Base-by-base conservation (phyloP, 2,329 filamentous ascomycete genomes). In the Aspergillus tamarii region DNA sequence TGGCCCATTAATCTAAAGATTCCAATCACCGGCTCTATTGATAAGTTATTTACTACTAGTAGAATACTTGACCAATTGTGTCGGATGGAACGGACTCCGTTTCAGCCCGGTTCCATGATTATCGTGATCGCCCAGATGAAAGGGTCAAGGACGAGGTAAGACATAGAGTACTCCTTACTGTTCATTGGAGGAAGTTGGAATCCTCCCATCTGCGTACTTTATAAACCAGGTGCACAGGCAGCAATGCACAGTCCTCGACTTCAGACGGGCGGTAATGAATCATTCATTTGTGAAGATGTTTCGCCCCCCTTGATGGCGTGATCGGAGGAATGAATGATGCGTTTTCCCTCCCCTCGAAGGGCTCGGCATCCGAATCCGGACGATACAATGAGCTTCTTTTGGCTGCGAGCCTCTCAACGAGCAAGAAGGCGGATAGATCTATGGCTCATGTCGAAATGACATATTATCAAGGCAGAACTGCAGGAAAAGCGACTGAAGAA, bases 271-370 rank as follows among this genome's bases (percentile, higher is more conserved):
- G 28, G 9, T 36, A 21, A 21, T 54, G 32, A 54, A n/a, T 28
- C 19, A 36, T 34, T 30, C 46, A 60, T 53, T 45, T 19, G 41
- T 30, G 58, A 34, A 53, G 46, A 32, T 11, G 30, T 59, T 23
- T 23, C 4, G 34, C 54, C 55, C 26, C 26, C 61, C 48, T 62
- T 61, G 66, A 68, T 68, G 64, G 60, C 67, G 67, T 68, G 67
- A 61, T 67, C 61, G 41, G 59, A 34, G 56, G 59, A 41, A 14
- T 21, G 10, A 23, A 68, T 66, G 61, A 60, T 64, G 61, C 50
- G n/a, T 53, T 60, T 60, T 21, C 39, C 21, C 21, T 16, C 43
- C n/a, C 21, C 2, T 57, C 39, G 34, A 57, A 57, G 41, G n/a
- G 16, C 26, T 34, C 43, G 43, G 45, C 39, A 34, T 34, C 56